Evolutionary conservation across 2,329 filamentous ascomycete species (phyloP).

Genomic region (Talaromyces sp.): DNA sequence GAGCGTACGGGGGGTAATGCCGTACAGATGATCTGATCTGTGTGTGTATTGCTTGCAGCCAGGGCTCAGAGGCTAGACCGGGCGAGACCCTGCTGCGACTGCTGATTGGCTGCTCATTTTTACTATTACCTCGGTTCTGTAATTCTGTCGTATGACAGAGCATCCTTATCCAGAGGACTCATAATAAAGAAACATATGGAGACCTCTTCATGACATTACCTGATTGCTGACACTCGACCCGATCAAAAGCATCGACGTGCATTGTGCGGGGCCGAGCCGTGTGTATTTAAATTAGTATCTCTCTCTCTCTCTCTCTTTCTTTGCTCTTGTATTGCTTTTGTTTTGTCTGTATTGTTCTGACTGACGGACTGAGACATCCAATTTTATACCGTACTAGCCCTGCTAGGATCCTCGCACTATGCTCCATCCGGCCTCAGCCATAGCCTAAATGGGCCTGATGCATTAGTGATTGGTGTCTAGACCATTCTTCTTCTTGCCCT

Average conservation of each 20-base stretch:
- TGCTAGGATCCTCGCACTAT: constrained; percentile 1
- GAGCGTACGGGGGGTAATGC: no score
- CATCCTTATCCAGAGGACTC: no score
- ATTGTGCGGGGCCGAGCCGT: background rate
- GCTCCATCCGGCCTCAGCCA: background rate
- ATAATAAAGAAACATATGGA: no score
- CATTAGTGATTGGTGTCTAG: background rate
- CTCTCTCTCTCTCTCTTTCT: no score
- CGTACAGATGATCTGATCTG: background rate
- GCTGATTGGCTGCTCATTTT: background rate
- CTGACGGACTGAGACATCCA: constrained; percentile 1
- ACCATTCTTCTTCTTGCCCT: background rate
- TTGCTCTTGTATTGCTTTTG: no score
- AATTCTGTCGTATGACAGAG: background rate
- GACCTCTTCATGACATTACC: no score
- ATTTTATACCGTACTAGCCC: background rate
- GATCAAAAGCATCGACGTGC: constrained; percentile 10
- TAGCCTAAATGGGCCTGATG: background rate
- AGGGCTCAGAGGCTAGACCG: constrained; percentile 7
- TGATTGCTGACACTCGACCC: no score
- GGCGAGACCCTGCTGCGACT: background rate
- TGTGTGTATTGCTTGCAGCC: constrained; percentile 1
- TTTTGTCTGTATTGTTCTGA: no score
- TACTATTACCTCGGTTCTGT: background rate
- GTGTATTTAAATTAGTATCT: no score